Percentiles rank a stretch among this genome's conserved stretches.
phyloP scores from a whole-genome alignment of 176 grass and related monocot genomes.

The Carex cristatella region DNA sequence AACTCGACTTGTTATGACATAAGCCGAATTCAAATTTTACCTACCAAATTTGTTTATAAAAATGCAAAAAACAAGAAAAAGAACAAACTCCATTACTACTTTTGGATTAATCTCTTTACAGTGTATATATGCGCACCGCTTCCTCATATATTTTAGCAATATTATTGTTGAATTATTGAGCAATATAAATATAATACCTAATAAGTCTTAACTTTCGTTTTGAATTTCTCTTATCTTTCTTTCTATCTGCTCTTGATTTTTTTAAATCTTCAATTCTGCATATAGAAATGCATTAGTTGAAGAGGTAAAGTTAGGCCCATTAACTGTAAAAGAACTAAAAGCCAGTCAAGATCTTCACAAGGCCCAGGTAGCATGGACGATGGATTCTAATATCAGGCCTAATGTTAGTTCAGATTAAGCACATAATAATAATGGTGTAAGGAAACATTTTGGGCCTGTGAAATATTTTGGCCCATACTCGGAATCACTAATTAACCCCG shows the following conservation, averaged over 20 bases:
- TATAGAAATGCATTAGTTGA: too few relatives aligned
- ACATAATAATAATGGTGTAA: not conserved
- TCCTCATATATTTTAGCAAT: not conserved
- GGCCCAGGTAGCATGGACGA: not conserved
- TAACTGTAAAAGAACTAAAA: not conserved
- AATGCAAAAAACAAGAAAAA: not conserved
- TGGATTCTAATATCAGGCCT: not conserved
- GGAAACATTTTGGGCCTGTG: not conserved
- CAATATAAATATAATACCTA: not conserved
- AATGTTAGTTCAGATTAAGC: not conserved
- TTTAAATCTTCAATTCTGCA: not conserved
- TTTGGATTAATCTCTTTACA: not conserved
- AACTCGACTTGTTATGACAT: too few relatives aligned
- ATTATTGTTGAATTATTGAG: not conserved
- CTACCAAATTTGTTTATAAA: not conserved
- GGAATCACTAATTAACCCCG: not conserved
- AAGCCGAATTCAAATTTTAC: too few relatives aligned
- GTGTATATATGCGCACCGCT: not conserved
- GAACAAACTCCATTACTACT: not conserved
- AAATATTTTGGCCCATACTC: not conserved
- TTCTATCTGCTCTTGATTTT: not conserved
- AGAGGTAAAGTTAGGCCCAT: not conserved
- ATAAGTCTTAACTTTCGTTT: not conserved
- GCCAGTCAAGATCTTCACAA: not conserved
- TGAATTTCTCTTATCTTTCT: not conserved